Conservation (phyloP, 495 filamentous ascomycete species). For the Mycothermus thermophilus region DNA sequence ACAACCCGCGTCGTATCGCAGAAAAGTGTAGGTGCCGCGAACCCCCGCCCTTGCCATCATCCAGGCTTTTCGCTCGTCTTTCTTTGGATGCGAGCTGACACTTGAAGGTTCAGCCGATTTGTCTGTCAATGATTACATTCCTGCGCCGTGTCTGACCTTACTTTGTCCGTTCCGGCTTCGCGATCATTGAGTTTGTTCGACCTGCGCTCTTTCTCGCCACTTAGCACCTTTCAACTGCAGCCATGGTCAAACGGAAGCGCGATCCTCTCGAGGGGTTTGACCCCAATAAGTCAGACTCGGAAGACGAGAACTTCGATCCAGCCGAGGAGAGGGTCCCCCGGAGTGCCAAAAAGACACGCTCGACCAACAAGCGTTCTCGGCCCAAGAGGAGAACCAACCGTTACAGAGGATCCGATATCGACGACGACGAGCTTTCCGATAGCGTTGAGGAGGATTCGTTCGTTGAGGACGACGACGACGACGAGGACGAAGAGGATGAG, state of each 20-base stretch:
- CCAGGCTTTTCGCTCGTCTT: too few species aligned
- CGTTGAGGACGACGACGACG: conserved; percentile 39
- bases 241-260: conserved; percentile 46
- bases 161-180: background rate
- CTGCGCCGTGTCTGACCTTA: too few species aligned
- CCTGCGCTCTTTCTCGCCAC: background rate
- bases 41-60: too few species aligned
- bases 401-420: conserved; percentile 51
- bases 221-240: too few species aligned
- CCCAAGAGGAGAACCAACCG: conserved; percentile 32
- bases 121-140: too few species aligned
- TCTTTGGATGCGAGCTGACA: too few species aligned
- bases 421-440: conserved; percentile 45
- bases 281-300: conserved; percentile 70
- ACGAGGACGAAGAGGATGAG: conserved; percentile 43
- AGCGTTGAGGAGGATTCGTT: conserved; percentile 48
- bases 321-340: conserved; percentile 30
- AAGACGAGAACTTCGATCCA: conserved; percentile 64
- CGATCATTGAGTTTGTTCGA: background rate
- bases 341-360: conserved; percentile 26
- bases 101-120: too few species aligned
- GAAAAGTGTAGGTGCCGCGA: too few species aligned
- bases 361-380: conserved; percentile 29
- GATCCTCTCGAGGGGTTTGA: conserved; percentile 52
- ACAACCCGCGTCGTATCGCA: too few species aligned